Conservation (phyloP, 495 filamentous ascomycete species). For the Hypomontagnella submonticulosa region DNA sequence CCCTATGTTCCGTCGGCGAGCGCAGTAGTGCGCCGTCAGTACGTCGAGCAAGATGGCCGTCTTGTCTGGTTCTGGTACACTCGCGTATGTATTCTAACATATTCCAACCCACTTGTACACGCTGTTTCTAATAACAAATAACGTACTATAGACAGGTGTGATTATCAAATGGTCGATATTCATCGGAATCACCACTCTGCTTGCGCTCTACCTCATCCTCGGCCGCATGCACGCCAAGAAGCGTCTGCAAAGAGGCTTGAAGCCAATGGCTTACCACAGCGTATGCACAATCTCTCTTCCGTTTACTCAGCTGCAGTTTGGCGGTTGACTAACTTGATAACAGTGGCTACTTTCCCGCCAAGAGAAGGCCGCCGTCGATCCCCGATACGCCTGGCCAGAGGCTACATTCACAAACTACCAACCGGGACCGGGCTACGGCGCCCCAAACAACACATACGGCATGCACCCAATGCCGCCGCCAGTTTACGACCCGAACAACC, state of each 20-base stretch:
- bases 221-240: slow-evolving; percentile 74
- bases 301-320: neutral
- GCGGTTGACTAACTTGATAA: slow-evolving; percentile 17
- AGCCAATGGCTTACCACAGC: slow-evolving; percentile 73
- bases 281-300: slow-evolving; percentile 54
- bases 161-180: slow-evolving; percentile 77
- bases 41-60: slow-evolving; percentile 50
- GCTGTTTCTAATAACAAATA: slow-evolving; percentile 20
- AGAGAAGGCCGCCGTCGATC: slow-evolving; percentile 65
- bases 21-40: slow-evolving; percentile 34
- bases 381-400: slow-evolving; percentile 58
- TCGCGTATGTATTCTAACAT: slow-evolving; percentile 43
- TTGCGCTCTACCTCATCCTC: slow-evolving; percentile 65
- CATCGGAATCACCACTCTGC: slow-evolving; percentile 62
- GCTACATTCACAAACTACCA: slow-evolving; percentile 50
- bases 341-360: slow-evolving; percentile 71
- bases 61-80: slow-evolving; percentile 59
- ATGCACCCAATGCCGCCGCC: slow-evolving; percentile 70
- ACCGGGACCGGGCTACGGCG: slow-evolving; percentile 27
- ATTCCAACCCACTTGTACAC: neutral
- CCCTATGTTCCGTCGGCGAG: slow-evolving; percentile 18
- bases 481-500: slow-evolving; percentile 59
- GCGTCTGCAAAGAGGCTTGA: slow-evolving; percentile 68
- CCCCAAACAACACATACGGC: slow-evolving; percentile 54
- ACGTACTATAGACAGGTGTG: slow-evolving; percentile 60